Evolutionary conservation across 495 filamentous ascomycete genomes (phyloP), one percentile per base, ranked within the genome.

Genomic region (Trichoderma orchidacearum): DNA sequence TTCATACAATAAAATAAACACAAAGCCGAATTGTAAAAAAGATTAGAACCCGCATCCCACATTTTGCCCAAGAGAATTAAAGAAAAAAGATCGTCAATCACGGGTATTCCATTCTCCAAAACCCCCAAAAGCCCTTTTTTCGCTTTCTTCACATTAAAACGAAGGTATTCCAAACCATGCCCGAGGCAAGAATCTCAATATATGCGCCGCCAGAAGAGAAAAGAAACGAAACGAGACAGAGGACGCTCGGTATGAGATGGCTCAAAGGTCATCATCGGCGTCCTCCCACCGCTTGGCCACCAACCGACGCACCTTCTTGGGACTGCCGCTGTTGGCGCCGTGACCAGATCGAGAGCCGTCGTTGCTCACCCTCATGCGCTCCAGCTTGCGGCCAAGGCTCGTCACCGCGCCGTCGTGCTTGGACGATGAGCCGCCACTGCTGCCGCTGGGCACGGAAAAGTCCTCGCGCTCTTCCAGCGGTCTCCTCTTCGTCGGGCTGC

Each of bases 391-490:
- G 1, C 63, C 61, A 0, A 70, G 56, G 18, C 58, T 55, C 23
- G 53, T 50, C 18, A 65, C 53, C 17, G 41, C 30, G 30, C 31
- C 29, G n/a, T 55, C 30, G 13, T 13, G 31, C 31, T 30, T 34
- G 5, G 27, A 30, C 28, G 41, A 28, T 35, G 18, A 9, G 58
- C 64, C 2, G 31, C 32, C 56, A 55, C 64, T 32, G 28, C 7
- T 32, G 28, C 7, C 50, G 12, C 45, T 25, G 29, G 35, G 17
- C 51, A 53, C 27, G 13, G 64, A 59, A 30, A 66, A 30, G 35
- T 70, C 68, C 31, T 66, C 67, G 13, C 74, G 60, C 62, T 77
- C 74, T 52, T 65, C 63, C 9, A 77, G 64, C 7, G 77, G 77
- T 51, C 65, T 59, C 17, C 77, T 63, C 58, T 72, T 76, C 29